Base-by-base conservation (phyloP, 768 basidiomycete genomes). In the Cystobasidium tubakii region DNA sequence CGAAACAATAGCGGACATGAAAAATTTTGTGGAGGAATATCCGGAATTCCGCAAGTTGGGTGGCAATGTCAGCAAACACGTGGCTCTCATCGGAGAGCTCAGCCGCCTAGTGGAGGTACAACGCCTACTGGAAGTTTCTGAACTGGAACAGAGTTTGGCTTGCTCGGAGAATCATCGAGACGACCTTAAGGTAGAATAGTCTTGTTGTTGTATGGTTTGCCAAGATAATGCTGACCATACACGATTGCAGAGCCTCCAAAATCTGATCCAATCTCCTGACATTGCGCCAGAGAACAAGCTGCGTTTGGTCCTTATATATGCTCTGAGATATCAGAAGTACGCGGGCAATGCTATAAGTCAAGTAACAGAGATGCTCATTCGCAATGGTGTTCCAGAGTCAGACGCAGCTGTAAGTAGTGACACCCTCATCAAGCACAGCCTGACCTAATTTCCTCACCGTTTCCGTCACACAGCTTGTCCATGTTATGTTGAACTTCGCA, bases 1-100 rank as follows among this genome's bases (percentile, higher is more conserved):
- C 75, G 93, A 94, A 79, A 97, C 95, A 0, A 92, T 98, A 73
- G 82, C 85, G 3, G 96, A 99, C 77, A 99, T 99, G 96, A 98
- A 98, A 81, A 87, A 78, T 0, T 81, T 81, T 66, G 90, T 99
- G 1, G 96, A 99, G 80, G 94, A 97, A 78, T 99, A 95, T 82
- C 96, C 96, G 0, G 96, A 99, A 81, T 97, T 98, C 79, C 85
- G 89, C 77, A 94, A 94, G 80, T 85, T 99, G 34, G 93, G 96
- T 0, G 94, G 94, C 10, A 99, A 99, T 80, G 96, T 99, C 34
- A 95, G 92, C 83, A 99, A 98, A 82, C 96, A 98, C 79, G 96
- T 98, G 25, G 91, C 95, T 7, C 82, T 99, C 27, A 96, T 99
- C 0, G 95, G 96, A 15, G 96, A 99, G 80, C 85, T 99, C 74